Evolutionary conservation across 139 green algal genomes (phyloP).

Genomic region (Picocystis salinarum): DNA sequence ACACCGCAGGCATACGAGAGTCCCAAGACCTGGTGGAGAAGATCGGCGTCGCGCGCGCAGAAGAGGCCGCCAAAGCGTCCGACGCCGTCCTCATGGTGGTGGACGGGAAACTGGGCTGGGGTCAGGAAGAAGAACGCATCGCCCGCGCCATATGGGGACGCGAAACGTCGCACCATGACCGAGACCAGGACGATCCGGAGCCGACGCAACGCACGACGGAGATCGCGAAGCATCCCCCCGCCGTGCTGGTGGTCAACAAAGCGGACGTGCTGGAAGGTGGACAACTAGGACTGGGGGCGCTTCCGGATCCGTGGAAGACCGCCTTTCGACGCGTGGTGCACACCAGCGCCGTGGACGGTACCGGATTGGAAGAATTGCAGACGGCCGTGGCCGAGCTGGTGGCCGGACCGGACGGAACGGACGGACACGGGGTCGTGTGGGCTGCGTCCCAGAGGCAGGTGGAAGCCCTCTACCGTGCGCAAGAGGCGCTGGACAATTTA

Average conservation of each 20-base stretch:
- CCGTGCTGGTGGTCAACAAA: slow-evolving; percentile 82
- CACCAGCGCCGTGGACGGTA: slow-evolving; percentile 34
- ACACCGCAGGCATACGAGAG: slow-evolving; percentile 78
- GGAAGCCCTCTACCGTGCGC: slow-evolving; percentile 53
- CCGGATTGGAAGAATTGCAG: slow-evolving; percentile 42
- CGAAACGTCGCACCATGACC: background rate
- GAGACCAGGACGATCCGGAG: too few species aligned
- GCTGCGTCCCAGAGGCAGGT: slow-evolving; percentile 77
- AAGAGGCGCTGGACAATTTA: slow-evolving; percentile 17
- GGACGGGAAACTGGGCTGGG: slow-evolving; percentile 4
- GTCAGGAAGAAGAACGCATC: background rate
- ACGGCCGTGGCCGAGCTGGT: slow-evolving; percentile 21
- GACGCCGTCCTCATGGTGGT: slow-evolving; percentile 8
- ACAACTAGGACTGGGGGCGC: slow-evolving; percentile 5
- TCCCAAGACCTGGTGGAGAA: slow-evolving; percentile 56
- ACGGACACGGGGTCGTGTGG: slow-evolving; percentile 48
- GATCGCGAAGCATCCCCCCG: slow-evolving; percentile 5
- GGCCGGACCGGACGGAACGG: background rate
- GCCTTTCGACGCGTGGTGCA: slow-evolving; percentile 24
- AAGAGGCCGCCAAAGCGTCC: slow-evolving; percentile 3
- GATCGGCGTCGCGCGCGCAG: slow-evolving; percentile 52
- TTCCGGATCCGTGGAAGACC: slow-evolving; percentile 1
- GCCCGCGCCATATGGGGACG: background rate
- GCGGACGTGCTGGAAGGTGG: slow-evolving; percentile 24
- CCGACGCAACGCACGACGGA: too few species aligned